These are phyloP conservation scores for Rosa rugosa DNA, from an alignment of 306 rosid genomes.

Conservation along the genomic window DNA sequence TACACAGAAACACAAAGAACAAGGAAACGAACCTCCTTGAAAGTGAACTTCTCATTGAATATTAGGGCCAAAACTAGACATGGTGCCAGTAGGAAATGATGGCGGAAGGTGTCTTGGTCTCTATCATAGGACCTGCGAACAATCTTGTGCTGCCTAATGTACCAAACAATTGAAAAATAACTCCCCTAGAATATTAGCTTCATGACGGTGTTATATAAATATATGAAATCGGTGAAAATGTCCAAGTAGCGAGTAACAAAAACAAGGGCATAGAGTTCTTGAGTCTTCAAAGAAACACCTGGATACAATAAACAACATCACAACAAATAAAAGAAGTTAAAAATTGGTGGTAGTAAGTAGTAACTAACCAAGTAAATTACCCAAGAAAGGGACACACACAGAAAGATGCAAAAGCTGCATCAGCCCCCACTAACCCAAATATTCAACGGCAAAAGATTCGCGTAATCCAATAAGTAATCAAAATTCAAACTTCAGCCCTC, in stretches of 20 bases:
- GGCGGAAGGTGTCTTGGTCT: slow-evolving; percentile 92
- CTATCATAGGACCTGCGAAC: slow-evolving; percentile 86
- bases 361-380: too few relatives aligned
- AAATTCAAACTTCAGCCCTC: background rate
- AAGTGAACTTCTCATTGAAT: slow-evolving; percentile 69
- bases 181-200: slow-evolving; percentile 88
- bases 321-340: too few relatives aligned
- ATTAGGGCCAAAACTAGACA: slow-evolving; percentile 68
- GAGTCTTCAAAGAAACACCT: slow-evolving; percentile 91
- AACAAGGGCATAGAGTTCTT: slow-evolving; percentile 87
- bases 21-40: slow-evolving; percentile 58
- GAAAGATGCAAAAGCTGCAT: too few relatives aligned
- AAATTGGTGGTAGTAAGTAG: too few relatives aligned
- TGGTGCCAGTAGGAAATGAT: slow-evolving; percentile 61
- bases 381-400: too few relatives aligned
- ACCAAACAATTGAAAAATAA: slow-evolving; percentile 88
- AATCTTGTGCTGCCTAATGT: slow-evolving; percentile 76
- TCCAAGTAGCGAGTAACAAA: slow-evolving; percentile 85
- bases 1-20: background rate
- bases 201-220: slow-evolving; percentile 72
- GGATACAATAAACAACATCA: too few relatives aligned
- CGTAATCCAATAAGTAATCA: too few relatives aligned
- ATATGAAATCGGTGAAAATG: slow-evolving; percentile 56
- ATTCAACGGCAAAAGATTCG: too few relatives aligned
- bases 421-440: too few relatives aligned